Percentiles rank a stretch among this genome's conserved stretches.
These are phyloP conservation scores for Clitoria ternatea DNA, from an alignment of 306 rosid genomes.

Conservation along the genomic window DNA sequence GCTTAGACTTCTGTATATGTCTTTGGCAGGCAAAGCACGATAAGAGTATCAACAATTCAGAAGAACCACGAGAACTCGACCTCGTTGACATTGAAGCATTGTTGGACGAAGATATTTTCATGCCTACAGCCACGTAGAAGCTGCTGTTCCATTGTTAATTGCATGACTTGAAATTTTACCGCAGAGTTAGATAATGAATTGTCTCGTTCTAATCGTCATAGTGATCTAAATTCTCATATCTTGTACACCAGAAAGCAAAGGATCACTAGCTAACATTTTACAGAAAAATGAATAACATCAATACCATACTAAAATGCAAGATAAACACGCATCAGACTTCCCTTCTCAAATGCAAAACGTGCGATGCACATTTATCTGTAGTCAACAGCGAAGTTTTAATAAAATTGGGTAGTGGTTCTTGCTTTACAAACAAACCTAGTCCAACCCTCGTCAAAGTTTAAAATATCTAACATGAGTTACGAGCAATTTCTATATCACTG, in stretches of 20 bases:
- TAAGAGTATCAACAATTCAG: constrained; percentile 17
- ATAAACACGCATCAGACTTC: not conserved
- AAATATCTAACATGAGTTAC: not conserved
- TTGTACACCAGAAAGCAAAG: too few species aligned
- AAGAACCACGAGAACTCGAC: constrained; percentile 38
- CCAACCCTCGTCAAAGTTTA: not conserved
- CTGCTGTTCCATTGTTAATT: not conserved
- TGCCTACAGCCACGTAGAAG: constrained; percentile 41
- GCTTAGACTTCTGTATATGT: not conserved
- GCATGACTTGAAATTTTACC: not conserved
- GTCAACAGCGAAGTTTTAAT: not conserved
- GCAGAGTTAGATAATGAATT: not conserved
- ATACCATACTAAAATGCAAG: not conserved
- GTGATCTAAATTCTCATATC: not conserved
- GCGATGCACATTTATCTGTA: not conserved
- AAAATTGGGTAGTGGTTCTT: not conserved
- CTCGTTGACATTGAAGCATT: constrained; percentile 51
- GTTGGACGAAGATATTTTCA: constrained; percentile 51
- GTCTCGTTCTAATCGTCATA: not conserved
- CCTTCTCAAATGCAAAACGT: not conserved
- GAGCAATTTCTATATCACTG: constrained; percentile 39
- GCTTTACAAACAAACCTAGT: not conserved
- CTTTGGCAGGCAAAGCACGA: constrained; percentile 46
- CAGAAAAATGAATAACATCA: not conserved
- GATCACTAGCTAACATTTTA: not conserved